Percentiles rank a stretch among this genome's conserved stretches.
These are phyloP conservation scores for Paramyrothecium sp. DNA, from an alignment of 2,329 filamentous ascomycete genomes.

Conservation along the genomic window DNA sequence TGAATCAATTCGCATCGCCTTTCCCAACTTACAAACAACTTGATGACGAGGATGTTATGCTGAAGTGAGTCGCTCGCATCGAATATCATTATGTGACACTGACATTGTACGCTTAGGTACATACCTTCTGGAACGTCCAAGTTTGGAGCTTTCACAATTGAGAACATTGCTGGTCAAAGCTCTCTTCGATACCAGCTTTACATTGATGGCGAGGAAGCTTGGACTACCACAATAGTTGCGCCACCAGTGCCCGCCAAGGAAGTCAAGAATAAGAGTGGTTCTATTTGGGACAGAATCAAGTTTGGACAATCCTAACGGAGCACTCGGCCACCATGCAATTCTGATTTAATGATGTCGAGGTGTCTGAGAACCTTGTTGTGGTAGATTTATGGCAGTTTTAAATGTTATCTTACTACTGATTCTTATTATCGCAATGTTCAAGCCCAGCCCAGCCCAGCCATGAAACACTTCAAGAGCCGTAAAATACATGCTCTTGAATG, in stretches of 20 bases:
- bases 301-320: conserved; percentile 6
- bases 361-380: no score
- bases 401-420: no score
- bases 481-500: no score
- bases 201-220: conserved; percentile 75
- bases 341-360: no score
- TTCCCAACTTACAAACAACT: conserved; percentile 78
- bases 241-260: conserved; percentile 25
- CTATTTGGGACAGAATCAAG: conserved; percentile 46
- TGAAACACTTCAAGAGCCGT: no score
- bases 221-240: conserved; percentile 62
- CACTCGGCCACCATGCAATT: no score
- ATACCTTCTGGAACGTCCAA: conserved; percentile 85
- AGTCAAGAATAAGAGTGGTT: conserved; percentile 27
- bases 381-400: no score
- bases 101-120: conserved; percentile 48
- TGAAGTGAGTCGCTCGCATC: conserved; percentile 64
- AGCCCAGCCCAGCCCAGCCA: no score
- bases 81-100: neutral
- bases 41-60: conserved; percentile 76
- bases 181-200: conserved; percentile 79
- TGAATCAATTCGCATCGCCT: conserved; percentile 93
- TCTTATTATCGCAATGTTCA: no score
- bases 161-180: conserved; percentile 62
- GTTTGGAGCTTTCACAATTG: conserved; percentile 73